Conservation (phyloP, 2,329 filamentous ascomycete species). For the Venturia aucupariae region DNA sequence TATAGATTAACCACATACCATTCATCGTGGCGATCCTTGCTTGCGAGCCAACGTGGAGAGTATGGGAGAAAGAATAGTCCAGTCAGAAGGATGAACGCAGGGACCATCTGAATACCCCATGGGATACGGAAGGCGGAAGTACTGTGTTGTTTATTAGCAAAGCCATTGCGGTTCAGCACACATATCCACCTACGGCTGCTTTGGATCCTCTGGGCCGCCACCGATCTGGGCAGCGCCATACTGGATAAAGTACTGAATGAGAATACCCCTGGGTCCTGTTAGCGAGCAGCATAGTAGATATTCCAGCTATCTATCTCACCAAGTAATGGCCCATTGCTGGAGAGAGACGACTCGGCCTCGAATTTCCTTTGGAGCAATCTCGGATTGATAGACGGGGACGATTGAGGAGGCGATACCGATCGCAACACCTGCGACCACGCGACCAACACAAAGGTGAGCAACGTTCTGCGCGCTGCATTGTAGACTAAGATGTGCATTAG, state of each 20-base stretch:
- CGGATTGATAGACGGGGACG: conserved; percentile 87
- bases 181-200: conserved; percentile 30
- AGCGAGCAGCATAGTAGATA: not conserved
- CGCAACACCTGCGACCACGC: conserved; percentile 74
- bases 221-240: conserved; percentile 52
- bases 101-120: conserved; percentile 35
- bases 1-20: conserved; percentile 32
- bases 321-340: conserved; percentile 59
- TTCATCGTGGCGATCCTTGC: conserved; percentile 58
- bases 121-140: conserved; percentile 32
- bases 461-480: conserved; percentile 31
- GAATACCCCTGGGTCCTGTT: conserved; percentile 35
- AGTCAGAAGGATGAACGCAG: conserved; percentile 29
- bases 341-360: conserved; percentile 48
- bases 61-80: conserved; percentile 34
- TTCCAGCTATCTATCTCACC: conserved; percentile 24
- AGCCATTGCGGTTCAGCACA: not conserved
- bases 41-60: conserved; percentile 62
- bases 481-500: conserved; percentile 17
- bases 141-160: not conserved
- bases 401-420: conserved; percentile 87
- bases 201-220: conserved; percentile 29
- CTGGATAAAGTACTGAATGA: conserved; percentile 56
- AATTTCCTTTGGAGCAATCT: conserved; percentile 50
- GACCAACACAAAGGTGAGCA: conserved; percentile 48